phyloP scores from a whole-genome alignment of 352 stramenopile genomes.

The Globisporangium nunn region DNA sequence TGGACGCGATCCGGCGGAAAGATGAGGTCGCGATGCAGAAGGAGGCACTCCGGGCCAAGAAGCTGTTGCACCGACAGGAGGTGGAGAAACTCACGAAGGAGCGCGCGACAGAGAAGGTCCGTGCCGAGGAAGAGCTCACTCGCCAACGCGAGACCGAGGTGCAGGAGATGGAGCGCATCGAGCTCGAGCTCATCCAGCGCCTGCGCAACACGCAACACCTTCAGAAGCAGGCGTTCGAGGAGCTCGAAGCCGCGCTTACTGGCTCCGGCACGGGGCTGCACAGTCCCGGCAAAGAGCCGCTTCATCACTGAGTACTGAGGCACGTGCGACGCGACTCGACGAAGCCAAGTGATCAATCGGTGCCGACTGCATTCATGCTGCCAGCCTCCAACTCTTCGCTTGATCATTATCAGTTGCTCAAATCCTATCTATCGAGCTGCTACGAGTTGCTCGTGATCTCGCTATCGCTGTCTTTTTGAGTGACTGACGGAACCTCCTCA shows the following conservation, averaged over 20 bases:
- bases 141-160: constrained; percentile 59
- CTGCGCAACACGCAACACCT: constrained; percentile 80
- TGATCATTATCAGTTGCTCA: not conserved
- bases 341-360: too few relatives aligned
- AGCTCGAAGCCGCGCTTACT: constrained; percentile 70
- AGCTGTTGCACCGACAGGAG: constrained; percentile 59
- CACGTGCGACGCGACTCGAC: not conserved
- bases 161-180: constrained; percentile 74
- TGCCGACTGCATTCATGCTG: not conserved
- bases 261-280: constrained; percentile 24
- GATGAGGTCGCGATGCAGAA: constrained; percentile 67
- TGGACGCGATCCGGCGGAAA: constrained; percentile 59
- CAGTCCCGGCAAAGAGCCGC: constrained; percentile 23
- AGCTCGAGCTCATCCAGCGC: constrained; percentile 75
- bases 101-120: constrained; percentile 51
- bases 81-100: constrained; percentile 67
- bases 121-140: constrained; percentile 53
- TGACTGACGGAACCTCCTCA: not conserved
- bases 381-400: not conserved
- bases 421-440: not conserved
- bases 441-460: not conserved
- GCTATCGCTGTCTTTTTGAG: not conserved
- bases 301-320: constrained; percentile 3
- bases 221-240: constrained; percentile 80
- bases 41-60: constrained; percentile 56